These are phyloP conservation scores for Grammothele lineata DNA, from an alignment of 768 basidiomycete species.

Conservation along the genomic window DNA sequence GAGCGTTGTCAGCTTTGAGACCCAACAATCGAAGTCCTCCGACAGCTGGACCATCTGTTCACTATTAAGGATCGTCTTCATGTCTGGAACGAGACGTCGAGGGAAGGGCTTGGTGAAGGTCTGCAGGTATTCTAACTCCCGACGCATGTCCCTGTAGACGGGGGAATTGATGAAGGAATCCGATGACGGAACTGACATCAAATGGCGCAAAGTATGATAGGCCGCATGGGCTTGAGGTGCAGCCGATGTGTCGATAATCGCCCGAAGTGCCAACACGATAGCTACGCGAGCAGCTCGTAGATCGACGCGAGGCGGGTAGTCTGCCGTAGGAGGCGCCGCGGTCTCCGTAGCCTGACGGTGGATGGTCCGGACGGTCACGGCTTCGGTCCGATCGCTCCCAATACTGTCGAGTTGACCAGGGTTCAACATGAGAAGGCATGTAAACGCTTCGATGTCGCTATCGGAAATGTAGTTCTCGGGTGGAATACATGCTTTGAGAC, in stretches of 20 bases:
- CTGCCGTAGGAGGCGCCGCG: background rate
- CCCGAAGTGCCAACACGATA: conserved; percentile 49
- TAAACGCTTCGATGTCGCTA: conserved; percentile 71
- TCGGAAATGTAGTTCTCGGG: conserved; percentile 46
- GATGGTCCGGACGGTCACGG: conserved; percentile 39
- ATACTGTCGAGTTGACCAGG: conserved; percentile 62
- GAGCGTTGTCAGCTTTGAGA: conserved; percentile 50
- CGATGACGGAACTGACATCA: conserved; percentile 40
- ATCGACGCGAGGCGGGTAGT: conserved; percentile 1
- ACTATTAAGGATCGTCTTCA: conserved; percentile 36
- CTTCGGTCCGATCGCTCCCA: conserved; percentile 39
- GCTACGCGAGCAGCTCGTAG: conserved; percentile 36
- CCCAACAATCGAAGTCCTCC: conserved; percentile 58
- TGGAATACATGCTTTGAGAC: conserved; percentile 76
- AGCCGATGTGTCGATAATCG: conserved; percentile 52
- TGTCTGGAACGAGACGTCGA: conserved; percentile 27
- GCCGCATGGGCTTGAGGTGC: conserved; percentile 49
- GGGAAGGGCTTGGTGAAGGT: conserved; percentile 16
- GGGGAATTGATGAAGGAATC: conserved; percentile 26
- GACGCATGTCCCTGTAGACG: conserved; percentile 28
- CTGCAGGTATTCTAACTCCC: conserved; percentile 23
- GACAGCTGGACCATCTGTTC: conserved; percentile 36
- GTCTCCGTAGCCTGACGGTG: conserved; percentile 20
- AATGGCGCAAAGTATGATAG: conserved; percentile 60
- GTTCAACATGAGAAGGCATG: conserved; percentile 53